phyloP scores from a whole-genome alignment of 768 basidiomycete genomes.

The Termitomyces sp. region DNA sequence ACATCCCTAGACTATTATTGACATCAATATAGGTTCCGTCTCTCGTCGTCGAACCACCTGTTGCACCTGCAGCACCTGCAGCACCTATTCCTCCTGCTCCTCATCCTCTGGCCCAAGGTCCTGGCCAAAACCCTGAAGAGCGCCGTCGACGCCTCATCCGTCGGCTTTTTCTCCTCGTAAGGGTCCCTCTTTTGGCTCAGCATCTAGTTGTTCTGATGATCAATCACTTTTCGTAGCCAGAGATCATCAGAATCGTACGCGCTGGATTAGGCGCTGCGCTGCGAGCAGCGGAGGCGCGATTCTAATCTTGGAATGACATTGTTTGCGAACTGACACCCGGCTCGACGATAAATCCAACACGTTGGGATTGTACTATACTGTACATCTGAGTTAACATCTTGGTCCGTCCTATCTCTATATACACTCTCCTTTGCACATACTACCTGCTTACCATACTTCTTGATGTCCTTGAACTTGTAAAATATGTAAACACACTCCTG shows the following conservation, averaged over 20 bases:
- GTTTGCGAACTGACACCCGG: too few relatives aligned
- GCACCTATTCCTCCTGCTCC: not conserved
- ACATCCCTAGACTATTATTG: not conserved
- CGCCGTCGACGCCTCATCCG: not conserved
- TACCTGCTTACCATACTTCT: not conserved
- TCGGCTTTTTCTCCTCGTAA: not conserved
- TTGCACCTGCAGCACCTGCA: too few relatives aligned
- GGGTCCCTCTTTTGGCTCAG: not conserved
- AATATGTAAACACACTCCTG: not conserved
- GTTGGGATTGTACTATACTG: too few relatives aligned
- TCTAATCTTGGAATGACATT: not conserved
- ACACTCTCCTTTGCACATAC: not conserved
- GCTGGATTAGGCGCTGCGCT: slow-evolving; percentile 1
- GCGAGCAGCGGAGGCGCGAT: not conserved
- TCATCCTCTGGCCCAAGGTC: not conserved
- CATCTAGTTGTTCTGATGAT: not conserved
- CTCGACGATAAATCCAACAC: too few relatives aligned
- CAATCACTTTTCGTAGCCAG: not conserved
- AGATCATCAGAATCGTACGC: not conserved
- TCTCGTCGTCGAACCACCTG: not conserved
- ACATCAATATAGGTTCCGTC: not conserved
- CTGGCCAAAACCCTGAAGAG: not conserved
- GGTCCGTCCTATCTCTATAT: not conserved
- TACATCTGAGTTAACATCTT: not conserved
- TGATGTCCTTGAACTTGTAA: not conserved